Evolutionary conservation across 2,329 filamentous ascomycete genomes (phyloP).

Genomic region (Penicillium sp.): DNA sequence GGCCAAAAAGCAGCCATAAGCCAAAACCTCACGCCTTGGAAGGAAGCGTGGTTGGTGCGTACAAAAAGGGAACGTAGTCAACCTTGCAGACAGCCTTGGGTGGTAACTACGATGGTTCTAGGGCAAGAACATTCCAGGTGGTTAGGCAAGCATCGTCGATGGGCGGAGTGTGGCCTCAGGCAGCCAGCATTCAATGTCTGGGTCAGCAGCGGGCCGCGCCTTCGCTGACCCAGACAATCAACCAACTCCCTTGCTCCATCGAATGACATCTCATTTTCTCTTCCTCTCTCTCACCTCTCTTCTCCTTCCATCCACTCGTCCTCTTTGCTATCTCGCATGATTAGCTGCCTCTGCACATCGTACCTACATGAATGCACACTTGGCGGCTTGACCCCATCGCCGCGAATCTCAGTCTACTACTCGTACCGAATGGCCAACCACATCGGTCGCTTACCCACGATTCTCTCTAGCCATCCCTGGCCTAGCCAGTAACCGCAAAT

Average conservation of each 20-base stretch:
- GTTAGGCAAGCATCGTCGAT: neutral
- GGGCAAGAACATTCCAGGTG: neutral
- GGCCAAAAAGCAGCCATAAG: neutral
- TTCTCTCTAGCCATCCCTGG: constrained; percentile 11
- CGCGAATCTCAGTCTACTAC: neutral
- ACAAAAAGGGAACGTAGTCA: neutral
- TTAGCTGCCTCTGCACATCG: neutral
- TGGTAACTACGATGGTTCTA: too few relatives aligned
- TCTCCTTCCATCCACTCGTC: neutral
- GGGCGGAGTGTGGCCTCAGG: neutral
- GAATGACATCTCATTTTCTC: neutral
- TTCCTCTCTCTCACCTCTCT: neutral
- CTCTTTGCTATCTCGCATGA: neutral
- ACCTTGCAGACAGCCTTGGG: neutral
- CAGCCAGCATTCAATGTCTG: neutral
- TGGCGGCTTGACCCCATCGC: neutral
- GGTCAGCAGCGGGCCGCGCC: constrained; percentile 14
- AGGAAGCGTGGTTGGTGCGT: neutral
- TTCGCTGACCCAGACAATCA: neutral
- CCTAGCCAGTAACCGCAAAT: constrained; percentile 11
- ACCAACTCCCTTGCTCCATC: constrained; percentile 7
- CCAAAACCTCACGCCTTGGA: neutral
- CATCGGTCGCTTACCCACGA: neutral
- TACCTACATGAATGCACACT: constrained; percentile 5
- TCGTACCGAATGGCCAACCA: constrained; percentile 2